Base-by-base conservation (phyloP, 176 grass and related monocot genomes). In the Miscanthus lutarioriparius region DNA sequence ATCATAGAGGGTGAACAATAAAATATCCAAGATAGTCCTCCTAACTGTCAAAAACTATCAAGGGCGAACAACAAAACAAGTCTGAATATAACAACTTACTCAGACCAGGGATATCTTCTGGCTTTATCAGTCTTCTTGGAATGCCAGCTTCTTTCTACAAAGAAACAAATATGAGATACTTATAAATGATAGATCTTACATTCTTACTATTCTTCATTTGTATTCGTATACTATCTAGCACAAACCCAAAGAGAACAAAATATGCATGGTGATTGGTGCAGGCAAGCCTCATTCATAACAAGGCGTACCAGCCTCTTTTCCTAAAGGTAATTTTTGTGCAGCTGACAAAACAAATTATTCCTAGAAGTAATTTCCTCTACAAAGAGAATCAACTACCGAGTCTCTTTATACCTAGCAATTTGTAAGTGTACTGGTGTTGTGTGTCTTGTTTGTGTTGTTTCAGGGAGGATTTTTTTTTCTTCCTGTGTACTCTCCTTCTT, bases 111-210 rank as follows among this genome's bases (percentile, higher is more conserved):
- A 99, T 99, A 33, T 99, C 96, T 65, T 99, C 96, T 63, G 91
- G 87, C 89, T 96, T 99, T 74, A 92, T 90, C 15, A 66, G 54
- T 87, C 91, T 99, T 86, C 89, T 92, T 37, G 96, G 91, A 87
- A 99, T 90, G 66, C 93, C 89, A 10, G 93, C 96, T 67, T 99
- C 96, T 89, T 99, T 99, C 96, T 99, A 84, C 74, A 92, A 88
- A 89, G 27, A 77, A 62, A 25, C n/a, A 20, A 53, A 58, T n/a
- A 61, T 61, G 54, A 59, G 54, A 59, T 23, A 59, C 22, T 59
- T 59, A 59, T 28, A 78, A 53, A 56, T 45, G 40, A 72, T 72
- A 72, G 23, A 65, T 65, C 80, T 61, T 30, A 30, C 28, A 30
- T 30, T 30, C 28, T 30, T 30, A 73, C 9, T 72, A 59, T 64